These are phyloP conservation scores for Cyclanthera cordifolia DNA, from an alignment of 306 rosid genomes.

Conservation along the genomic window DNA sequence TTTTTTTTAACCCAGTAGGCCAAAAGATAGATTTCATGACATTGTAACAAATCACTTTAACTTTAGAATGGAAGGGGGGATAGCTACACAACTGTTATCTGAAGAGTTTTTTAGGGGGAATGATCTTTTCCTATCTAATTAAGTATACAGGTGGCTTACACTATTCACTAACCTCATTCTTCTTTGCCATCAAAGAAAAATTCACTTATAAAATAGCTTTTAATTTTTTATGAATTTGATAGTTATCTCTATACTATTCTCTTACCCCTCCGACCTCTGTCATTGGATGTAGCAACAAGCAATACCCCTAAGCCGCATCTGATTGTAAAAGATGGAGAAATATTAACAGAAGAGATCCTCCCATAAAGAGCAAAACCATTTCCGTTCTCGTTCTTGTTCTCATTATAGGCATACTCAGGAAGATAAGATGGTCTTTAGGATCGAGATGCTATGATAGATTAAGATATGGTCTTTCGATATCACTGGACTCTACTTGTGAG, in stretches of 20 bases:
- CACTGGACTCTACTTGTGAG: background rate
- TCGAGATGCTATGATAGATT: background rate
- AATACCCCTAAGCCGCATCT: background rate
- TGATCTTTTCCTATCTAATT: background rate
- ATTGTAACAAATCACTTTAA: too few species aligned
- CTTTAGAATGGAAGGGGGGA: too few species aligned
- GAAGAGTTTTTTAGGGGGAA: too few species aligned
- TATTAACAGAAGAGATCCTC: background rate
- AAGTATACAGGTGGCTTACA: background rate
- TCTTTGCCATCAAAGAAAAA: background rate
- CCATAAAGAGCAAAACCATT: background rate
- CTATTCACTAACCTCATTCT: background rate
- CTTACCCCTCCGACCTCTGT: background rate
- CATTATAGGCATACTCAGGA: background rate
- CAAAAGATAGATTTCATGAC: too few species aligned
- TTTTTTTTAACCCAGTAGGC: too few species aligned
- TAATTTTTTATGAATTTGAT: background rate
- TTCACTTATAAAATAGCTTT: background rate
- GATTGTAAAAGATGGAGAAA: background rate
- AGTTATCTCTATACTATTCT: background rate
- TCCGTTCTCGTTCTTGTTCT: background rate
- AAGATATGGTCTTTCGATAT: background rate
- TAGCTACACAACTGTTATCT: too few species aligned
- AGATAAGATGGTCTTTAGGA: background rate
- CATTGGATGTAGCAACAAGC: background rate